These are phyloP conservation scores for Primulina huaijiensis DNA, from an alignment of 257 asterid genomes.

Conservation along the genomic window DNA sequence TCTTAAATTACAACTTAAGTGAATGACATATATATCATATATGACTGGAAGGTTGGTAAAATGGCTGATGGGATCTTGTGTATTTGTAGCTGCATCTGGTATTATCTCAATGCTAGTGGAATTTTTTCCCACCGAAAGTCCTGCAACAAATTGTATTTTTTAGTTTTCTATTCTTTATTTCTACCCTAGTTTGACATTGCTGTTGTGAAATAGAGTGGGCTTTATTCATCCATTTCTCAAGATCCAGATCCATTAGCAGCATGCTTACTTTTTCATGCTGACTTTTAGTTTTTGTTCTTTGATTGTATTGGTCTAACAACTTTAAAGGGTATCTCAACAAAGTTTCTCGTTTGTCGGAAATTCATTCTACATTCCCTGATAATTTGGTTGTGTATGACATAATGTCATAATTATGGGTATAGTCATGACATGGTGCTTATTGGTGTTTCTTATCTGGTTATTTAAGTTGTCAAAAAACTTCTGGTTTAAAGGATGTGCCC, in stretches of 20 bases:
- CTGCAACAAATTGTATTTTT: background rate
- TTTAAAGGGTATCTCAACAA: too few relatives aligned
- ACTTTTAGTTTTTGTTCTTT: too few relatives aligned
- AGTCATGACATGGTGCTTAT: background rate
- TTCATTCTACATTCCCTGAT: background rate
- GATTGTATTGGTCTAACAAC: too few relatives aligned
- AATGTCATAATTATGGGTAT: background rate
- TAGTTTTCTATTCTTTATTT: background rate
- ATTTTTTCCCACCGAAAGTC: background rate
- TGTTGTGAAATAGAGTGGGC: too few relatives aligned
- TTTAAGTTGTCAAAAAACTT: slow-evolving; percentile 12
- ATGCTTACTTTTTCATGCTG: too few relatives aligned
- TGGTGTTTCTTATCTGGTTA: slow-evolving; percentile 4
- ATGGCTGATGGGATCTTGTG: background rate
- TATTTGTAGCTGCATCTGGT: slow-evolving; percentile 1
- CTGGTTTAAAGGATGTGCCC: background rate
- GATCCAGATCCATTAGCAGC: too few relatives aligned
- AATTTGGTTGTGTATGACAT: background rate
- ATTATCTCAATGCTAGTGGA: background rate
- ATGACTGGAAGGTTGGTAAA: slow-evolving; percentile 12
- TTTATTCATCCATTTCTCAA: too few relatives aligned
- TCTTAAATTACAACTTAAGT: background rate
- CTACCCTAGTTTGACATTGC: too few relatives aligned
- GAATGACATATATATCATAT: slow-evolving; percentile 1
- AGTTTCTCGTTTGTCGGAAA: too few relatives aligned